These are phyloP conservation scores for Fonsecaea monophora DNA, from an alignment of 2,329 filamentous ascomycete genomes.

Conservation along the genomic window DNA sequence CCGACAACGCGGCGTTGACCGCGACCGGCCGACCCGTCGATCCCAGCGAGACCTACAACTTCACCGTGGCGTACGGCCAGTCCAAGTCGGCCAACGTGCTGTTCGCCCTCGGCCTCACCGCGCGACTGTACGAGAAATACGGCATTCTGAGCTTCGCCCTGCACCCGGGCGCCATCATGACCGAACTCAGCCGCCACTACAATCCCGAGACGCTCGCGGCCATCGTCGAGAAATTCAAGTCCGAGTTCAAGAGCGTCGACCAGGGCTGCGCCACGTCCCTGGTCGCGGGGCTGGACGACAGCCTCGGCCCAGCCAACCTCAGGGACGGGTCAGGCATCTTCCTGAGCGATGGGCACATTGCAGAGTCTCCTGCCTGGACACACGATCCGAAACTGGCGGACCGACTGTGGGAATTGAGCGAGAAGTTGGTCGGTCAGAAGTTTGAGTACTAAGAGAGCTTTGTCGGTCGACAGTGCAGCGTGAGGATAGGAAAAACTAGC, in stretches of 20 bases:
- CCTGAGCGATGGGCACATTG: constrained; percentile 5
- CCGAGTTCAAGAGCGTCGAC: constrained; percentile 5
- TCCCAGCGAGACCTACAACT: constrained; percentile 41
- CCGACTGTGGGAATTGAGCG: constrained; percentile 17
- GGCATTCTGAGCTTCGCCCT: constrained; percentile 50
- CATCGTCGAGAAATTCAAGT: constrained; percentile 1
- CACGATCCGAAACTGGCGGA: constrained; percentile 10
- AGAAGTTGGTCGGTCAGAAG: constrained; percentile 22
- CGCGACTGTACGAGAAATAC: constrained; percentile 33
- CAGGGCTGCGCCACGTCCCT: constrained; percentile 11
- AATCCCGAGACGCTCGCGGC: constrained; percentile 38
- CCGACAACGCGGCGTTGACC: constrained; percentile 6
- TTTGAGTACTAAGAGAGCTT: constrained; percentile 12
- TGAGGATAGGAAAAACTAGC: too few species aligned
- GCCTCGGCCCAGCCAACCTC: constrained; percentile 4
- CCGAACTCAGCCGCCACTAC: constrained; percentile 30
- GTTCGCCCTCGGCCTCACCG: constrained; percentile 50
- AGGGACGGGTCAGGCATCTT: constrained; percentile 10
- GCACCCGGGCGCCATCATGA: constrained; percentile 47
- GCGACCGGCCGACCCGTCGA: constrained; percentile 8
- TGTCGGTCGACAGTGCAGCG: too few species aligned
- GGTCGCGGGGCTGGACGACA: constrained; percentile 13
- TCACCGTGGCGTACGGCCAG: constrained; percentile 53
- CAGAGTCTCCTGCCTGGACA: constrained; percentile 4
- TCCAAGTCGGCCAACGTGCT: constrained; percentile 58